These are phyloP conservation scores for Fusarium keratoplasticum DNA, from an alignment of 2,329 filamentous ascomycete genomes.

Conservation along the genomic window DNA sequence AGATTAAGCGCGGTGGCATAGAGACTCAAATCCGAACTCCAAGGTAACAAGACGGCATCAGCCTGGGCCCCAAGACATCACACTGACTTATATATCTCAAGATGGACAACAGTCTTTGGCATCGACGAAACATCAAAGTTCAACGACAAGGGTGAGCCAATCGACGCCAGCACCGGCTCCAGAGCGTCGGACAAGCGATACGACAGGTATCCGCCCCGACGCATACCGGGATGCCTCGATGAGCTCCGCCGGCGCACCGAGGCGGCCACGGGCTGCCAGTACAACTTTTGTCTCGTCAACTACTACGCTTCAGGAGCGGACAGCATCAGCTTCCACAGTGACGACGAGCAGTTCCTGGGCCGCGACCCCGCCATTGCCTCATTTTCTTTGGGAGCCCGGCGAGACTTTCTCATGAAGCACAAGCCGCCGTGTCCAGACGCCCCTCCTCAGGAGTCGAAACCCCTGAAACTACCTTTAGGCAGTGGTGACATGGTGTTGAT, in stretches of 20 bases:
- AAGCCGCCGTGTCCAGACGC: conserved; percentile 65
- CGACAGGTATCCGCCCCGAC: conserved; percentile 69
- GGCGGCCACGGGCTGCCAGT: conserved; percentile 71
- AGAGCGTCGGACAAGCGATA: conserved; percentile 65
- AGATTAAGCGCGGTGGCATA: conserved; percentile 73
- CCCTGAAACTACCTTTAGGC: conserved; percentile 64
- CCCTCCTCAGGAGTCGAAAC: conserved; percentile 47
- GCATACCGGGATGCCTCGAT: conserved; percentile 77
- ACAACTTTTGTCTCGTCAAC: conserved; percentile 85
- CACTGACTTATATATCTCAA: conserved; percentile 19
- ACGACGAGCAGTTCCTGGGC: conserved; percentile 83
- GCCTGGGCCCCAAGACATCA: background rate
- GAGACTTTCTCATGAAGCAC: conserved; percentile 85
- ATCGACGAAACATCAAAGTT: conserved; percentile 74
- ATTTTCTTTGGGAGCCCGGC: conserved; percentile 76
- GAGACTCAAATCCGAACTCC: conserved; percentile 71
- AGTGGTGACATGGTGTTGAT: conserved; percentile 85
- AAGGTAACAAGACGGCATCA: conserved; percentile 48
- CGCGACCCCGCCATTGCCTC: conserved; percentile 77
- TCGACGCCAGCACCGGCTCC: conserved; percentile 57
- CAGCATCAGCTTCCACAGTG: conserved; percentile 83
- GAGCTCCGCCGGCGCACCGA: conserved; percentile 72
- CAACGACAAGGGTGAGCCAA: conserved; percentile 53
- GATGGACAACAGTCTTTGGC: conserved; percentile 68
- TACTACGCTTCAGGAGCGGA: conserved; percentile 84